Conservation (phyloP, 164 flowering plant genomes). For the Nymphaea colorata region DNA sequence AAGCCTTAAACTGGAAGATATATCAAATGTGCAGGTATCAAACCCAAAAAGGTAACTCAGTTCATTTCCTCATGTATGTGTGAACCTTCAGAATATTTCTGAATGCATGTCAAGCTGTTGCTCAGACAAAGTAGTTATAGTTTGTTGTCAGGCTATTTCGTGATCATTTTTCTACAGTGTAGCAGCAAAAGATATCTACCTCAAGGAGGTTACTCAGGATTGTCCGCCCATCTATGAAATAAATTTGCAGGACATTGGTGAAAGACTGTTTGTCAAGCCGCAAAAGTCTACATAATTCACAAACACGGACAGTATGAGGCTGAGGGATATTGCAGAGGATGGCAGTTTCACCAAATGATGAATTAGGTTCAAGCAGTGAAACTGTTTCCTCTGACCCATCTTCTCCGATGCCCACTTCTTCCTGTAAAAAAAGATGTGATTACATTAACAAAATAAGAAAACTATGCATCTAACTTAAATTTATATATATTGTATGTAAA, state of each 20-base stretch:
- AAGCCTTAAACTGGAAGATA: no score
- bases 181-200: slow-evolving; percentile 26
- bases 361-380: slow-evolving; percentile 32
- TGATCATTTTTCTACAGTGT: no score
- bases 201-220: slow-evolving; percentile 63
- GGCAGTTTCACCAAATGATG: slow-evolving; percentile 70
- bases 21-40: no score
- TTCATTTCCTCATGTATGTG: no score
- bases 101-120: no score
- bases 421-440: slow-evolving; percentile 29
- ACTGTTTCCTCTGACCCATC: slow-evolving; percentile 58
- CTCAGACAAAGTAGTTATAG: no score
- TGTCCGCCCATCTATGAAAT: slow-evolving; percentile 57
- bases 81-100: no score
- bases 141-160: no score
- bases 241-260: slow-evolving; percentile 52
- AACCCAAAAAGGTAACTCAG: no score
- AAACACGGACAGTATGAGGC: slow-evolving; percentile 71
- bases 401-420: slow-evolving; percentile 42
- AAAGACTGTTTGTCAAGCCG: slow-evolving; percentile 81
- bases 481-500: no score
- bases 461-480: no score
- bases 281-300: slow-evolving; percentile 68
- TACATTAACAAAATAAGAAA: neutral
- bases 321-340: slow-evolving; percentile 89